These are phyloP conservation scores for Schwanniomyces etchellsii DNA, from an alignment of 1,139 yeast species.

Conservation along the genomic window DNA sequence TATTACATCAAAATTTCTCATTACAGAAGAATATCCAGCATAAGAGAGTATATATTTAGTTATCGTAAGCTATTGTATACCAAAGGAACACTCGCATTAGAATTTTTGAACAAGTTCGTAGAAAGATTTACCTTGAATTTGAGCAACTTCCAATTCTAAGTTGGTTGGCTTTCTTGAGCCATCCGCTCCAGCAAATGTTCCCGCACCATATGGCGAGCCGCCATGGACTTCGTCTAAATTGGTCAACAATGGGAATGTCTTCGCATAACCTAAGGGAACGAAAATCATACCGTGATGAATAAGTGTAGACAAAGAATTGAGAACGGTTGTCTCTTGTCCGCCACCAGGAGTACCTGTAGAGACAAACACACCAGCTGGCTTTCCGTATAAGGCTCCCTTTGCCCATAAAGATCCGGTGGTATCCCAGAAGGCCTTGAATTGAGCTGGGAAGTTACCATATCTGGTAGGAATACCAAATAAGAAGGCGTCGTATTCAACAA, in stretches of 20 bases:
- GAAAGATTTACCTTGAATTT: slow-evolving; percentile 60
- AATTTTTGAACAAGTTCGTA: slow-evolving; percentile 28
- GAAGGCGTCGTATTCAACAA: slow-evolving; percentile 66
- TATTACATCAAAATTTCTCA: no score
- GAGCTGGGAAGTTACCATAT: slow-evolving; percentile 78
- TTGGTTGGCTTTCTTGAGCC: slow-evolving; percentile 72
- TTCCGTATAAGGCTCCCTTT: slow-evolving; percentile 65
- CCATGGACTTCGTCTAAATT: slow-evolving; percentile 71
- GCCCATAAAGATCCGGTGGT: slow-evolving; percentile 83
- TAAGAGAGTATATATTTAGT: no score
- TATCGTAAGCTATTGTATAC: no score
- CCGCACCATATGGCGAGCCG: slow-evolving; percentile 89
- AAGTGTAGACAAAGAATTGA: slow-evolving; percentile 60
- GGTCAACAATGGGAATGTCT: slow-evolving; percentile 52
- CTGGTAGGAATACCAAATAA: slow-evolving; percentile 82
- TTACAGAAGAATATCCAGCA: no score
- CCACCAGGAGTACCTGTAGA: slow-evolving; percentile 84
- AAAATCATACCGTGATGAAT: slow-evolving; percentile 77
- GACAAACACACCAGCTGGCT: slow-evolving; percentile 70
- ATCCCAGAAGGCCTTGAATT: slow-evolving; percentile 79
- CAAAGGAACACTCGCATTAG: no score
- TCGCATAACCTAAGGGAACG: slow-evolving; percentile 76
- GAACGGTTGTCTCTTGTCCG: slow-evolving; percentile 71
- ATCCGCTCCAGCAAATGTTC: slow-evolving; percentile 70
- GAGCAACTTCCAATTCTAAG: slow-evolving; percentile 60